Conservation (phyloP, 2,329 filamentous ascomycete species). For the Phyllosticta citribraziliensis region DNA sequence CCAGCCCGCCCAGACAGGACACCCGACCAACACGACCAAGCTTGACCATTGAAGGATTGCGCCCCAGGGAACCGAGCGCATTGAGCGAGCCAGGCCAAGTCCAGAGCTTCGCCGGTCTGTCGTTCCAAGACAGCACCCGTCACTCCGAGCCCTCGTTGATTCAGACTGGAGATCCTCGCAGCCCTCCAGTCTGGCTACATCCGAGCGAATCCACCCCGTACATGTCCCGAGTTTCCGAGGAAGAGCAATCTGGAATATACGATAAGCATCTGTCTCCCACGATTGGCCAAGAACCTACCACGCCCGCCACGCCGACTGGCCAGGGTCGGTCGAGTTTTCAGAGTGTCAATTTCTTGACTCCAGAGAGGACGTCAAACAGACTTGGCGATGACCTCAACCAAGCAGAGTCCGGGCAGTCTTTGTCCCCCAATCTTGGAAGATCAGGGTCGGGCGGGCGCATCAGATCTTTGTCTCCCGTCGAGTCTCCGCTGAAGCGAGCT, state of each 20-base stretch:
- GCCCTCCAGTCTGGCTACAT: slow-evolving; percentile 3
- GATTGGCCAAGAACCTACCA: slow-evolving; percentile 30
- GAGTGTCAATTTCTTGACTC: slow-evolving; percentile 43
- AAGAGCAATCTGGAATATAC: slow-evolving; percentile 15
- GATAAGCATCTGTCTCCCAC: slow-evolving; percentile 43
- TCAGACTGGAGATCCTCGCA: slow-evolving; percentile 41
- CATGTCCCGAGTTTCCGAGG: slow-evolving; percentile 19
- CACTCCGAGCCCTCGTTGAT: slow-evolving; percentile 9
- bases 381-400: slow-evolving; percentile 52
- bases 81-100: slow-evolving; percentile 35
- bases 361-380: slow-evolving; percentile 32
- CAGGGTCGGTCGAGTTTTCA: slow-evolving; percentile 37
- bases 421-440: slow-evolving; percentile 18
- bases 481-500: slow-evolving; percentile 40
- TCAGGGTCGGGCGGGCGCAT: slow-evolving; percentile 35
- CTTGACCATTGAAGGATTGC: slow-evolving; percentile 22
- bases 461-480: slow-evolving; percentile 37
- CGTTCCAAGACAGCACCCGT: slow-evolving; percentile 30
- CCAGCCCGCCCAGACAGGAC: slow-evolving; percentile 30
- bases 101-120: slow-evolving; percentile 37
- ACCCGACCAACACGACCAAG: slow-evolving; percentile 26
- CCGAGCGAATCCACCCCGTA: slow-evolving; percentile 21
- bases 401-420: slow-evolving; percentile 47
- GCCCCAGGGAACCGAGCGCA: slow-evolving; percentile 21
- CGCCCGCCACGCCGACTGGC: slow-evolving; percentile 34